These are phyloP conservation scores for Wallacemonas sp. DNA, from an alignment of 208 protist genomes.

Conservation along the genomic window DNA sequence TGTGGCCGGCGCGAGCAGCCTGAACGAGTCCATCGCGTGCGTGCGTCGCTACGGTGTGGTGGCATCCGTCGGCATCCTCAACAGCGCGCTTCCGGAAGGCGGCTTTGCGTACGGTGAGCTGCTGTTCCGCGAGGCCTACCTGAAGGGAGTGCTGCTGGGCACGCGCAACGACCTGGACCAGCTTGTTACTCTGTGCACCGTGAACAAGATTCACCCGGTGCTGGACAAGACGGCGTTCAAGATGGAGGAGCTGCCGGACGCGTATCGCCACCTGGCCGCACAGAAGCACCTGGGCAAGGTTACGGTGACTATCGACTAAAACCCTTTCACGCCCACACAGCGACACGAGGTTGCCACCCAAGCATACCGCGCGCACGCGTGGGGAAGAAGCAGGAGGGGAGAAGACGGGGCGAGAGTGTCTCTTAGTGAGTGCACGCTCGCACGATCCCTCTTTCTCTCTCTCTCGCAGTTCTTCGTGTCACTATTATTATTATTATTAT, in stretches of 20 bases:
- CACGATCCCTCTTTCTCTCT: no score
- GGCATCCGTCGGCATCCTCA: constrained; percentile 10
- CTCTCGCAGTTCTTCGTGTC: no score
- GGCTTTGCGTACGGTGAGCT: constrained; percentile 10
- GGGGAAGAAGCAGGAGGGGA: no score
- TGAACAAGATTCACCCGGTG: constrained; percentile 15
- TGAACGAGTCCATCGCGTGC: constrained; percentile 22
- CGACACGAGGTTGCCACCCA: no score
- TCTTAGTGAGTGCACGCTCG: no score
- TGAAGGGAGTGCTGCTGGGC: constrained; percentile 20
- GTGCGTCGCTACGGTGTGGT: constrained; percentile 18
- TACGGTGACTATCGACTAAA: background rate
- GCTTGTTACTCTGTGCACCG: constrained; percentile 22
- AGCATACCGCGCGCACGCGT: no score
- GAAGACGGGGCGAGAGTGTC: no score
- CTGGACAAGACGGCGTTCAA: constrained; percentile 15
- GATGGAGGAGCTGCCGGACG: constrained; percentile 15
- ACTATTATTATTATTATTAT: no score
- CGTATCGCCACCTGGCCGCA: constrained; percentile 13
- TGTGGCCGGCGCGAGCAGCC: constrained; percentile 17
- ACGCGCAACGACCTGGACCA: constrained; percentile 28
- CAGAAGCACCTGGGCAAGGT: constrained; percentile 29
- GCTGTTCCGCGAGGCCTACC: constrained; percentile 20
- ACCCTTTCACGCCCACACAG: no score
- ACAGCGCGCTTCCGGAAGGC: background rate